Percentiles rank a stretch among this genome's conserved stretches.
Evolutionary conservation across 192 early-diverging fungal species (phyloP).

Genomic region (Chytriomyces sp.): DNA sequence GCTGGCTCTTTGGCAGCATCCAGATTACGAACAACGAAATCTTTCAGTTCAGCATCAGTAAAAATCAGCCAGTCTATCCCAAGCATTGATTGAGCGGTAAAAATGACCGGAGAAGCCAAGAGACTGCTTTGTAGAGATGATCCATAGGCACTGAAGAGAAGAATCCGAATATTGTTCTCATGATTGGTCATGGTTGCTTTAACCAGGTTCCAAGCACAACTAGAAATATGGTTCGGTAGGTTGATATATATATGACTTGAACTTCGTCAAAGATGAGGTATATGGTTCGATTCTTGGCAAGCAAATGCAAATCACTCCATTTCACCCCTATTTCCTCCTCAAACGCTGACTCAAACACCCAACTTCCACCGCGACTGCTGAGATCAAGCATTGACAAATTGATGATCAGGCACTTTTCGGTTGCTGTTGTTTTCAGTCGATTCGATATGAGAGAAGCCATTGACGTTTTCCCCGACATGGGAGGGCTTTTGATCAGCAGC

Average conservation of each 20-base stretch:
- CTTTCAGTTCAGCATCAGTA: too few species aligned
- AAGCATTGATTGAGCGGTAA: not conserved
- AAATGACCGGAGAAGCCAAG: not conserved
- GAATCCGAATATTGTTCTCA: not conserved
- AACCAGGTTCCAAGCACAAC: not conserved
- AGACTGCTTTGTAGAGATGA: not conserved
- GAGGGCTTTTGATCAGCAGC: slow-evolving; percentile 3
- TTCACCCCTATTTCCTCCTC: not conserved
- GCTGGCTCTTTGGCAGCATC: not conserved
- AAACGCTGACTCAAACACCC: not conserved
- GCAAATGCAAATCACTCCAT: not conserved
- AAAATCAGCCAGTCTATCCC: not conserved
- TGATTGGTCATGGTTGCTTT: not conserved
- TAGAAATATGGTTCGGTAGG: not conserved
- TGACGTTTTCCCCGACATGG: slow-evolving; percentile 7
- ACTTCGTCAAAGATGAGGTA: not conserved
- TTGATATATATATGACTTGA: not conserved
- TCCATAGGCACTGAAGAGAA: not conserved
- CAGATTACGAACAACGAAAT: not conserved
- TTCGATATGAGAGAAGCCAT: not conserved
- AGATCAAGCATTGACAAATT: not conserved
- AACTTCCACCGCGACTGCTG: not conserved
- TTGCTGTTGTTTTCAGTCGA: not conserved
- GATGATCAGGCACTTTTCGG: not conserved
- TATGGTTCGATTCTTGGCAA: not conserved